These are phyloP conservation scores for Closterium sp. DNA, from an alignment of 139 green algal genomes.

Conservation along the genomic window DNA sequence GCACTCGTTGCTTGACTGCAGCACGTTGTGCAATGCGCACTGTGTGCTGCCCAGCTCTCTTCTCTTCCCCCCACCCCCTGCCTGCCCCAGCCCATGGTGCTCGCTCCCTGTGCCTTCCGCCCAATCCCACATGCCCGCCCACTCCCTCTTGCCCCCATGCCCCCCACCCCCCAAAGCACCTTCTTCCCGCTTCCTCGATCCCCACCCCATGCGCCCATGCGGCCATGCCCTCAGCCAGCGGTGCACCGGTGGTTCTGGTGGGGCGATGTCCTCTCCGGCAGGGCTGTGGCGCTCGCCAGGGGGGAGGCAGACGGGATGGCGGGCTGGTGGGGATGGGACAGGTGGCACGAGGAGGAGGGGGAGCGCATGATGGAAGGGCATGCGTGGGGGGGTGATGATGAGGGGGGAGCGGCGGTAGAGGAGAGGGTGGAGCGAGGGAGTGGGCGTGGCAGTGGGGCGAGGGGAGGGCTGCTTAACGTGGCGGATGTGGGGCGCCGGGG, in stretches of 20 bases:
- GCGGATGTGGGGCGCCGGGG: neutral
- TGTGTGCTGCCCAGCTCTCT: too few species aligned
- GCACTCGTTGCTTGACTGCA: too few species aligned
- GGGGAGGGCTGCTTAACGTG: neutral
- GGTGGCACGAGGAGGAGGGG: neutral
- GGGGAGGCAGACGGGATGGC: neutral
- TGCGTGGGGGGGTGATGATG: neutral
- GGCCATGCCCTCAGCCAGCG: neutral
- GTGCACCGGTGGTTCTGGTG: conserved; percentile 10
- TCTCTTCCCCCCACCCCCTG: neutral
- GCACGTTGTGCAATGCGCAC: too few species aligned
- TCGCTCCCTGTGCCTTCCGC: too few species aligned
- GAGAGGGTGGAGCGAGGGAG: neutral
- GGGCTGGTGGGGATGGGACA: neutral
- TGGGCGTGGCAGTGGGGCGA: neutral
- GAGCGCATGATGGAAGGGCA: neutral
- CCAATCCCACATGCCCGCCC: too few species aligned
- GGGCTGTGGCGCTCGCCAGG: neutral
- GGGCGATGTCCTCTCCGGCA: neutral
- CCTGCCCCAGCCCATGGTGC: too few species aligned
- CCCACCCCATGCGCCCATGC: neutral
- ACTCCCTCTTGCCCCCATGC: too few species aligned
- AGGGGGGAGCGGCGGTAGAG: neutral
- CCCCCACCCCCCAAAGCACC: too few species aligned
- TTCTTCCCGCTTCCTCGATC: neutral